Percentiles rank a stretch among this genome's conserved stretches.
Conservation (phyloP, 176 grass and related monocot genomes). For the Metroxylon sagu region DNA sequence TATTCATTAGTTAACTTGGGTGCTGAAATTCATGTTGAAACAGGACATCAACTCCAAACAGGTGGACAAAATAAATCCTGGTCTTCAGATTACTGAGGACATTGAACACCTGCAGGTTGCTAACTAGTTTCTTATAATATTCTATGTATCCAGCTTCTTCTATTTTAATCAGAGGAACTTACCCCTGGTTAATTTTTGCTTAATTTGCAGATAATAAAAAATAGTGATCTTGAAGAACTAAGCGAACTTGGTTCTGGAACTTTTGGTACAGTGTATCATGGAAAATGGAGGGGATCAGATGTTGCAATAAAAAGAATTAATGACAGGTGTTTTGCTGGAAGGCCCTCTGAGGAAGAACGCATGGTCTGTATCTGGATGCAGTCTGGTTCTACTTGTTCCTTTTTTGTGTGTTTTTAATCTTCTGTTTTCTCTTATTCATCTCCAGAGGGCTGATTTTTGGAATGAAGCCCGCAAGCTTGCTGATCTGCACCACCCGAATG, state of each 20-base stretch:
- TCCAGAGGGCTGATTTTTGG: constrained; percentile 84
- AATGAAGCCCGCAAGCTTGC: constrained; percentile 86
- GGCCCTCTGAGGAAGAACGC: constrained; percentile 73
- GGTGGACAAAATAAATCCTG: constrained; percentile 52
- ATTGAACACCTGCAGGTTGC: constrained; percentile 58
- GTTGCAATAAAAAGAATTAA: constrained; percentile 98
- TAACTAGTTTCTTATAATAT: not conserved
- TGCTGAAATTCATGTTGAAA: constrained; percentile 8
- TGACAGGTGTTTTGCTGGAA: constrained; percentile 89
- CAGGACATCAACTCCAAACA: constrained; percentile 41
- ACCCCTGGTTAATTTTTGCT: not conserved
- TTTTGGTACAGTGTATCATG: constrained; percentile 95
- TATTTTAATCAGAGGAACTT: not conserved
- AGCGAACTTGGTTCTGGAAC: constrained; percentile 87
- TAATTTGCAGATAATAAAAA: constrained; percentile 74
- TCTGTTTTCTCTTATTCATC: not conserved
- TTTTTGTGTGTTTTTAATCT: constrained; percentile 11
- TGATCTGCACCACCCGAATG: constrained; percentile 95
- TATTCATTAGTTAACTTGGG: too few relatives aligned
- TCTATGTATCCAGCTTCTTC: not conserved
- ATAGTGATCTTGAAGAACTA: constrained; percentile 93
- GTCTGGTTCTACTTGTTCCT: constrained; percentile 4
- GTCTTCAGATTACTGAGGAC: constrained; percentile 43
- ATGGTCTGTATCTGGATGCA: constrained; percentile 37
- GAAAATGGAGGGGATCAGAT: constrained; percentile 95